A percentile compares a stretch with the other conserved stretches of the same genome.
These are phyloP conservation scores for Lipomyces sp. DNA, from an alignment of 805 yeast genomes.

Conservation along the genomic window DNA sequence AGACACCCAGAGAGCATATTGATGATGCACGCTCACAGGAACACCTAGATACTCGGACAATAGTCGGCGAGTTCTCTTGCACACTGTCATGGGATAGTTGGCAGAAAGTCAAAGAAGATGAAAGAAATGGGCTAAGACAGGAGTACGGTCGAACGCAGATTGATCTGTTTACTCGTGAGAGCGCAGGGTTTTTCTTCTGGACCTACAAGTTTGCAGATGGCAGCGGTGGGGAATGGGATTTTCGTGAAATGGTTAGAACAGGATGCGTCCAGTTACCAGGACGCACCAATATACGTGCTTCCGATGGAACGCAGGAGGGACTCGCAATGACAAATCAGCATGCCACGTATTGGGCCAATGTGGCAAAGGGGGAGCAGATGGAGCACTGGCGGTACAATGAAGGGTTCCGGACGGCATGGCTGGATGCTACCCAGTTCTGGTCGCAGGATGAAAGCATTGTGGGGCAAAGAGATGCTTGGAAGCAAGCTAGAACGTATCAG, in stretches of 20 bases:
- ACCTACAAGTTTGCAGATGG: conserved; percentile 83
- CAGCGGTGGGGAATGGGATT: conserved; percentile 97
- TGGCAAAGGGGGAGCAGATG: conserved; percentile 56
- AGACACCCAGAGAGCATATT: conserved; percentile 62
- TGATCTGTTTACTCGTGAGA: conserved; percentile 18
- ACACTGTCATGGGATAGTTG: conserved; percentile 76
- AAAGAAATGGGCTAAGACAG: conserved; percentile 54
- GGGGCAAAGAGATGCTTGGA: conserved; percentile 76
- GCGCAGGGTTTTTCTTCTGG: conserved; percentile 83
- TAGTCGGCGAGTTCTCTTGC: conserved; percentile 89
- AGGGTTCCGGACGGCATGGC: conserved; percentile 74
- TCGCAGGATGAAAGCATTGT: conserved; percentile 63
- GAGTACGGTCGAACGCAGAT: conserved; percentile 61
- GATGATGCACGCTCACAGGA: conserved; percentile 52
- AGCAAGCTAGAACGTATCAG: conserved; percentile 54
- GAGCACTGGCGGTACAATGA: conserved; percentile 80
- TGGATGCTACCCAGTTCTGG: conserved; percentile 67
- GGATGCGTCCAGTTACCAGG: conserved; percentile 11
- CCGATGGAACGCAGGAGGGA: conserved; percentile 41
- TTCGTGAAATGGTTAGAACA: conserved; percentile 63
- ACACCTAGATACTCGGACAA: conserved; percentile 55
- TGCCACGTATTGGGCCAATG: conserved; percentile 62
- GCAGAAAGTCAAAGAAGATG: conserved; percentile 48
- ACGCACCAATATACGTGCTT: conserved; percentile 13
- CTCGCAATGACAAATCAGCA: conserved; percentile 49